Conservation (phyloP, 495 filamentous ascomycete species). For the Xylaria venustula region DNA sequence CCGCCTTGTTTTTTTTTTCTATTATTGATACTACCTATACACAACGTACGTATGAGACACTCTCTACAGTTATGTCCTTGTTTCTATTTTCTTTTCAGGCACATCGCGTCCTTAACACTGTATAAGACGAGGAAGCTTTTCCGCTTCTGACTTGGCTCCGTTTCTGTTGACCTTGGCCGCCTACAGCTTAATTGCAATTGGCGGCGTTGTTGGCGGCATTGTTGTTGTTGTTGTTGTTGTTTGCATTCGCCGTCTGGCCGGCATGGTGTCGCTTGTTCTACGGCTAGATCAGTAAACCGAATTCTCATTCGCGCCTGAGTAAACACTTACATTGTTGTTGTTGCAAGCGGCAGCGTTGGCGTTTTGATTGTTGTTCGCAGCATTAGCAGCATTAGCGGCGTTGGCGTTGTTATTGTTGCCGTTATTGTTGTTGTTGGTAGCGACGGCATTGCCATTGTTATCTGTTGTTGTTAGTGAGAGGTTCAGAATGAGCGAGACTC, state of each 20-base stretch:
- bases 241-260: slow-evolving; percentile 17
- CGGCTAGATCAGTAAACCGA: slow-evolving; percentile 4
- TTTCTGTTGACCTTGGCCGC: too few species aligned
- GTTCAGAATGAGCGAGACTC: background rate
- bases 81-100: too few species aligned
- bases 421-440: slow-evolving; percentile 2
- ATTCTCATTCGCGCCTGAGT: background rate
- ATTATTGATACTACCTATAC: too few species aligned
- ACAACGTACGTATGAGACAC: too few species aligned
- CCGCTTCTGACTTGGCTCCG: too few species aligned
- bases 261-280: slow-evolving; percentile 27
- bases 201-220: background rate
- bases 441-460: background rate
- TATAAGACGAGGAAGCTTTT: too few species aligned
- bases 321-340: slow-evolving; percentile 7
- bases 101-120: too few species aligned
- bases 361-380: slow-evolving; percentile 15
- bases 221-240: slow-evolving; percentile 15
- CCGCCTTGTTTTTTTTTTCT: too few species aligned
- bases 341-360: slow-evolving; percentile 12
- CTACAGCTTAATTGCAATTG: slow-evolving; percentile 15
- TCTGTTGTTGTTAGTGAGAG: slow-evolving; percentile 2
- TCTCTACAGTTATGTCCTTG: too few species aligned
- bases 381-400: too few species aligned
- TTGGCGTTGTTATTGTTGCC: slow-evolving; percentile 4